Evolutionary conservation across 768 basidiomycete genomes (phyloP), one percentile per base, ranked within the genome.

Genomic region (Termitomyces sp.): DNA sequence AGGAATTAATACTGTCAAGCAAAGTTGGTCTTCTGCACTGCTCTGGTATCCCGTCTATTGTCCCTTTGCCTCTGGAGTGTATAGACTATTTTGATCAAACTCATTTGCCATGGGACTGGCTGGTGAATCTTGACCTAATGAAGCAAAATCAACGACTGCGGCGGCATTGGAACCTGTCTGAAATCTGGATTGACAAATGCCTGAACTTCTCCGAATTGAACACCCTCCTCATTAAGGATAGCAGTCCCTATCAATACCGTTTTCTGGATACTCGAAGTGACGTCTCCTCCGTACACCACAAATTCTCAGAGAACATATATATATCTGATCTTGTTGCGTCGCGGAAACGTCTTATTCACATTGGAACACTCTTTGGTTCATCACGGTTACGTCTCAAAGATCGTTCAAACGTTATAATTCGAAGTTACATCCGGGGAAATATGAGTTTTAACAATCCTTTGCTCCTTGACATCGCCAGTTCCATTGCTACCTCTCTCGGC

Each of bases 291-390:
- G 42, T 57, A 1, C 59, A 61, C 36, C 65, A 73, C 58, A 82
- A 78, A 61, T 86, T 78, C 67, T 53, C 57, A 26, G 69, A 77
- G 55, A 68, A 71, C 42, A 65, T 85, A 34, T 71, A 74, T 57
- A 76, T 83, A 47, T 71, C 69, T 14, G 66, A 72, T 1, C 74
- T 85, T n/a, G 72, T 72, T 4, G 53, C 65, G 29, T 67, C 72
- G 22, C 63, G 65, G 4, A 72, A 82, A 57, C 81, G 77, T 9
- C 78, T 92, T 27, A 65, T 94, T 16, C 83, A 87, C 56, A 65
- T 93, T 14, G 91, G 91, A 9, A 85, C 86, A 0, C 77, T 92
- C 1, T 92, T 92, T 70, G 90, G 89, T 5, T 86, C 88, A 1
- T 84, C 84, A 2, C 80, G 92, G 9, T 71, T 92, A 2, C 76